Evolutionary conservation across 2,329 filamentous ascomycete species (phyloP).

Genomic region (Gaeumannomyces sp.): DNA sequence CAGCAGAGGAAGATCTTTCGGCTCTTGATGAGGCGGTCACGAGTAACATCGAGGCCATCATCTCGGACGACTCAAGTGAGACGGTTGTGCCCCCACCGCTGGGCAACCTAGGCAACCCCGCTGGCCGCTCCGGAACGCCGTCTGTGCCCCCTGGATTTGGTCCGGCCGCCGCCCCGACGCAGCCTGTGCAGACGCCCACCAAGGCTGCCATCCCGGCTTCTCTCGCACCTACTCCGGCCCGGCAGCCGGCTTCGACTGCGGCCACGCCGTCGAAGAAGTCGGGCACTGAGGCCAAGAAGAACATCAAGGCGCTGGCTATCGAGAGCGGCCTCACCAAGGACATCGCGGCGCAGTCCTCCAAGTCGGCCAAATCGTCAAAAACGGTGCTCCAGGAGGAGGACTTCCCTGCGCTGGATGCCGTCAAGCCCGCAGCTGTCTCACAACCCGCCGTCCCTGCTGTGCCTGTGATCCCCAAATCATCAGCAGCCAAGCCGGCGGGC

Average conservation of each 20-base stretch:
- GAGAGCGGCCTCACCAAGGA: slow-evolving; percentile 42
- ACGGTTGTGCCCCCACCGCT: slow-evolving; percentile 22
- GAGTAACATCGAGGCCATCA: slow-evolving; percentile 59
- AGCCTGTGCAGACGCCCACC: slow-evolving; percentile 2
- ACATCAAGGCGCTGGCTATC: slow-evolving; percentile 37
- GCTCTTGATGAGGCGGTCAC: slow-evolving; percentile 54
- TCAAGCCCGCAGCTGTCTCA: slow-evolving; percentile 30
- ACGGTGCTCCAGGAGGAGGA: slow-evolving; percentile 52
- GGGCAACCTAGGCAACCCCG: slow-evolving; percentile 15
- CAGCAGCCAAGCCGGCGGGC: slow-evolving; percentile 16
- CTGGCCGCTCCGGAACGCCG: slow-evolving; percentile 26
- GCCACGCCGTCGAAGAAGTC: slow-evolving; percentile 17
- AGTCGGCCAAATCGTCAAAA: slow-evolving; percentile 18
- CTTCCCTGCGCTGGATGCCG: slow-evolving; percentile 52
- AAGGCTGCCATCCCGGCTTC: slow-evolving; percentile 6
- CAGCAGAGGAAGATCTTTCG: slow-evolving; percentile 56
- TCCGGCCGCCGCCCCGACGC: slow-evolving; percentile 5
- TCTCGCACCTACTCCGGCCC: slow-evolving; percentile 12
- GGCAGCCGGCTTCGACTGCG: slow-evolving; percentile 7
- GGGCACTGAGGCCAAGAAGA: slow-evolving; percentile 32
- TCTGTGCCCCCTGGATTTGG: slow-evolving; percentile 42
- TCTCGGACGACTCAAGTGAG: slow-evolving; percentile 49
- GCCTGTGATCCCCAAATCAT: slow-evolving; percentile 25
- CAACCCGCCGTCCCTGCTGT: slow-evolving; percentile 26
- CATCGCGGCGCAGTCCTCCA: slow-evolving; percentile 30